Evolutionary conservation across 805 yeast species (phyloP).

Genomic region (Lachancea dasiensis): DNA sequence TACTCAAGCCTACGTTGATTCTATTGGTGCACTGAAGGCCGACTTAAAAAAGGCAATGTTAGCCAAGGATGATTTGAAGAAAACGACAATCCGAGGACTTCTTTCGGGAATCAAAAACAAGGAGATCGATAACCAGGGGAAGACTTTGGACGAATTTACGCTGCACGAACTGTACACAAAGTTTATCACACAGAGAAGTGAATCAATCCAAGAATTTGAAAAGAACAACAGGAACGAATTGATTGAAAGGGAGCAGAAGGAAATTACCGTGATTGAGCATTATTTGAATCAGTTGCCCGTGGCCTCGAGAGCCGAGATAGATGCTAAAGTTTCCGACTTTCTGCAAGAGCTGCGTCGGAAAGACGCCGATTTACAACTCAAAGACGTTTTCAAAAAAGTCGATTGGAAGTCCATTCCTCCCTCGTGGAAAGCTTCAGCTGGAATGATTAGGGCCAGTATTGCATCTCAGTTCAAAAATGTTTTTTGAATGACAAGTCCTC

Average conservation of each 20-base stretch:
- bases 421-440: conserved; percentile 37
- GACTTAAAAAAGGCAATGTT: conserved; percentile 45
- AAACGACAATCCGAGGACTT: conserved; percentile 41
- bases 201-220: conserved; percentile 43
- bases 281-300: conserved; percentile 41
- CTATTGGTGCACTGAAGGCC: conserved; percentile 34
- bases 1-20: conserved; percentile 33
- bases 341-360: conserved; percentile 20
- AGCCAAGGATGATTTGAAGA: conserved; percentile 37
- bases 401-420: conserved; percentile 30
- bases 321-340: conserved; percentile 27
- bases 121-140: conserved; percentile 35
- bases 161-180: conserved; percentile 37
- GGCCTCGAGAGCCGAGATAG: conserved; percentile 42
- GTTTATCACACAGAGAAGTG: conserved; percentile 43
- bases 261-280: conserved; percentile 38
- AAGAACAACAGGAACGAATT: conserved; percentile 45
- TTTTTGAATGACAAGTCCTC: too few species aligned
- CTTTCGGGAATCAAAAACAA: conserved; percentile 41
- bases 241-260: conserved; percentile 46
- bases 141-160: conserved; percentile 32
- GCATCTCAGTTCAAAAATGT: conserved; percentile 23
- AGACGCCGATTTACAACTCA: conserved; percentile 25
- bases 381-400: conserved; percentile 30
- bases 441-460: conserved; percentile 29